Percentiles rank a stretch among this genome's conserved stretches.
phyloP scores from a whole-genome alignment of 2,329 filamentous ascomycete genomes.

The Cladophialophora chaetospira region DNA sequence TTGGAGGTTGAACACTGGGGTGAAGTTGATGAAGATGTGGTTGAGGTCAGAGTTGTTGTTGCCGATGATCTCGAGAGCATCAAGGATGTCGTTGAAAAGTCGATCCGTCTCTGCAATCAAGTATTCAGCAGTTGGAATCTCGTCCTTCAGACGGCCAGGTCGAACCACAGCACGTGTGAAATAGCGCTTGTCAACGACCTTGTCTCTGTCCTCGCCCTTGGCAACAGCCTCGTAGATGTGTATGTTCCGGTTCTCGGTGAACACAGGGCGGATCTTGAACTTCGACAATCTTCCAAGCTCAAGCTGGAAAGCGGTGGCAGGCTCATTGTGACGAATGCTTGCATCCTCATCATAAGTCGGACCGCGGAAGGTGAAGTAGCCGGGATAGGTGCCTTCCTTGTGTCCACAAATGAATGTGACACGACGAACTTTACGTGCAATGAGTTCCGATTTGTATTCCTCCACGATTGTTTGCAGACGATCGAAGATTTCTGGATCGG shows the following conservation, averaged over 20 bases:
- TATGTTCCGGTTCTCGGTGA: slow-evolving; percentile 98
- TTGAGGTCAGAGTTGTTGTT: slow-evolving; percentile 99
- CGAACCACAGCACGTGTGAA: slow-evolving; percentile 96
- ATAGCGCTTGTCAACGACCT: slow-evolving; percentile 75
- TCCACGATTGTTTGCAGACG: slow-evolving; percentile 76
- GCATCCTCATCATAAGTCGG: slow-evolving; percentile 86
- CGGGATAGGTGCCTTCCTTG: slow-evolving; percentile 90
- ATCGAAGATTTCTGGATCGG: slow-evolving; percentile 76
- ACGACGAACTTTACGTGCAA: slow-evolving; percentile 79
- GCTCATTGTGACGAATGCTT: slow-evolving; percentile 96
- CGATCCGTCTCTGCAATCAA: slow-evolving; percentile 96
- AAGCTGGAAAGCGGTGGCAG: slow-evolving; percentile 96
- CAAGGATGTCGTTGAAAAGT: slow-evolving; percentile 95
- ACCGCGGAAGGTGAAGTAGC: slow-evolving; percentile 97
- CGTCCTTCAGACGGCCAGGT: slow-evolving; percentile 89
- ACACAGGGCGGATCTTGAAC: slow-evolving; percentile 97
- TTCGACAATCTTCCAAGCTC: slow-evolving; percentile 91
- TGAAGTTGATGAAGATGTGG: slow-evolving; percentile 99
- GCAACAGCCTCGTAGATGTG: slow-evolving; percentile 97
- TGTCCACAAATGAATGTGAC: slow-evolving; percentile 95
- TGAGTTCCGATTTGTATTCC: slow-evolving; percentile 79
- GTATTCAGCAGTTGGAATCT: slow-evolving; percentile 98
- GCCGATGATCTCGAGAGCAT: slow-evolving; percentile 96
- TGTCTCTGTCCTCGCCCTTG: slow-evolving; percentile 89
- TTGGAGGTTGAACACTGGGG: slow-evolving; percentile 88